Evolutionary conservation across 805 yeast species (phyloP).

Genomic region (Sugiyamaella marilandica): DNA sequence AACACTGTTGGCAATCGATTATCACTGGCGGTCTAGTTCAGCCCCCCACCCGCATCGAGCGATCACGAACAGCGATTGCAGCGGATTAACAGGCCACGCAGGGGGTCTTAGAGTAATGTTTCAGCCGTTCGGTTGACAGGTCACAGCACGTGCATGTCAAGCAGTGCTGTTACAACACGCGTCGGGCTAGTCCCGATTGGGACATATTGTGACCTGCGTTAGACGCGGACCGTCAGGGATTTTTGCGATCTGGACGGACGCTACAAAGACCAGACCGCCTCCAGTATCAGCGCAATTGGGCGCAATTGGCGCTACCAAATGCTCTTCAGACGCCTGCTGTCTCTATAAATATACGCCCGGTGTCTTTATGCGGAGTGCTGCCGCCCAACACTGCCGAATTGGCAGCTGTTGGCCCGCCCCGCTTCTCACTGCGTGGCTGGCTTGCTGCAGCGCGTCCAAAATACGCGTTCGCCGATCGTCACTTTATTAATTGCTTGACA

Average conservation of each 20-base stretch:
- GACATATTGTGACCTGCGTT: background rate
- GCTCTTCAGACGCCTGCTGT: too few relatives aligned
- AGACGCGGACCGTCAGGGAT: background rate
- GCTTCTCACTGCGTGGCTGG: background rate
- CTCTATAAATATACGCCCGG: too few relatives aligned
- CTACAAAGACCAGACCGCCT: background rate
- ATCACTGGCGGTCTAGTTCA: background rate
- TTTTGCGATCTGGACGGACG: background rate
- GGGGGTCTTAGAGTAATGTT: background rate
- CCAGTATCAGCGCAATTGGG: too few relatives aligned
- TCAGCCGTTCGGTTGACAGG: background rate
- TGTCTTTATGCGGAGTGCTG: background rate
- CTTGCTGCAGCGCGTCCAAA: background rate
- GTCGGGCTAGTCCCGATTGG: constrained; percentile 1
- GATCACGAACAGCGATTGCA: background rate
- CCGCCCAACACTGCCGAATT: background rate
- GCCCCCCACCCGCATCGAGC: background rate
- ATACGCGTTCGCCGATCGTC: constrained; percentile 1
- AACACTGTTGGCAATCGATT: background rate
- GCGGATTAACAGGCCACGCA: background rate
- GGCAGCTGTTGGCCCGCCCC: background rate
- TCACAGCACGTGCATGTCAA: background rate
- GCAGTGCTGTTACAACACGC: background rate
- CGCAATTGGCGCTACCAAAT: too few relatives aligned
- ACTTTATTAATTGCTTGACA: constrained; percentile 3